A percentile compares a stretch with the other conserved stretches of the same genome.
phyloP scores from a whole-genome alignment of 78 protist genomes.

The Polysphondylium violaceum region DNA sequence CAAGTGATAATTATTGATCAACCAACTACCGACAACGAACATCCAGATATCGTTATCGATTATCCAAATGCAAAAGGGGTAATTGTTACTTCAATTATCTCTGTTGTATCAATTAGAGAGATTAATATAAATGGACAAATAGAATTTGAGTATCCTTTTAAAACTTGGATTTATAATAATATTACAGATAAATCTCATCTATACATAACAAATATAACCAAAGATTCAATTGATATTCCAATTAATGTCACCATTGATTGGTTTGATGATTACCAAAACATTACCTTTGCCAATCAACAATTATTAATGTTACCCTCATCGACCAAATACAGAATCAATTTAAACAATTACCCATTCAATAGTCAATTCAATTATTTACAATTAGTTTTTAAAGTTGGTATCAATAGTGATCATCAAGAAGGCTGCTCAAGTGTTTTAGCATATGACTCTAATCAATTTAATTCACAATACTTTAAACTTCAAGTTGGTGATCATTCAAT shows the following conservation, averaged over 20 bases:
- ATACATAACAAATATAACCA: too few species aligned
- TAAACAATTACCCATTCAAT: neutral
- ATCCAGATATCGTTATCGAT: neutral
- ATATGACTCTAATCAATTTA: too few species aligned
- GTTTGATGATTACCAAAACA: neutral
- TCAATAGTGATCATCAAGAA: too few species aligned
- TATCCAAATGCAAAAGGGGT: too few species aligned
- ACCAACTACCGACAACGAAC: neutral
- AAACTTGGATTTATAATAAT: too few species aligned
- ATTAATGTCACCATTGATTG: neutral
- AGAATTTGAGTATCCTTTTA: too few species aligned
- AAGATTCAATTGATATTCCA: too few species aligned
- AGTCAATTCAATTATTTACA: neutral
- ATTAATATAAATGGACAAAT: neutral
- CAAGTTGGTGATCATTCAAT: too few species aligned
- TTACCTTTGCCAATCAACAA: constrained; percentile 2
- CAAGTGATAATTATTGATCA: neutral
- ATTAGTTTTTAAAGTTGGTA: too few species aligned
- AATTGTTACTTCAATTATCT: neutral
- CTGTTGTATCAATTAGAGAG: constrained; percentile 27
- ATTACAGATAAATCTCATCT: too few species aligned
- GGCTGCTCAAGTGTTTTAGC: too few species aligned
- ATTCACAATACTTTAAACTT: too few species aligned
- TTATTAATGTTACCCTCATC: constrained; percentile 20
- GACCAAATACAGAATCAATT: constrained; percentile 10